Percentiles rank a stretch among this genome's conserved stretches.
phyloP scores from a whole-genome alignment of 441 rosid species.

The Arabidopsis hybrid region DNA sequence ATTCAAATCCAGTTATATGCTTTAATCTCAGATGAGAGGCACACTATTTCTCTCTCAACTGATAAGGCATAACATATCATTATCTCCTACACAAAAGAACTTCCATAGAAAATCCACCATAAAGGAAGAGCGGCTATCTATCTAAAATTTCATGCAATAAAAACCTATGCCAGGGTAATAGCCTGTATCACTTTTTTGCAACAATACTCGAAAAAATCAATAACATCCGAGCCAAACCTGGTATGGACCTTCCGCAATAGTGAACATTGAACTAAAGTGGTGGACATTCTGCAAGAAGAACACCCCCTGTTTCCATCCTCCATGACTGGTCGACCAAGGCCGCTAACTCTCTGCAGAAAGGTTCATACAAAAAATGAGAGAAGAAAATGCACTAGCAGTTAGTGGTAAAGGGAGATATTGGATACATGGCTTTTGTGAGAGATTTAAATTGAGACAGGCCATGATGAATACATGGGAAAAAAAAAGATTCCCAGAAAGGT shows the following conservation, averaged over 20 bases:
- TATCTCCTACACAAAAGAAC: constrained; percentile 15
- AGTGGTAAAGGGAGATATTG: not conserved
- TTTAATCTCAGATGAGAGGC: constrained; percentile 5
- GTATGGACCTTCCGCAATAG: constrained; percentile 26
- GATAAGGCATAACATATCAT: constrained; percentile 6
- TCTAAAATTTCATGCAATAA: not conserved
- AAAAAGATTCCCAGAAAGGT: not conserved
- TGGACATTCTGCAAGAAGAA: constrained; percentile 61
- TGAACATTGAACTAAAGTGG: constrained; percentile 44
- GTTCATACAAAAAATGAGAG: constrained; percentile 16
- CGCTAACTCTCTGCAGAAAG: constrained; percentile 66
- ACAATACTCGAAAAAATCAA: constrained; percentile 2
- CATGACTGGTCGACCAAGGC: constrained; percentile 82
- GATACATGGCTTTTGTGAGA: not conserved
- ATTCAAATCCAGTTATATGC: constrained; percentile 13
- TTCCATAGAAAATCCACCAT: constrained; percentile 17
- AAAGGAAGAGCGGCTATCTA: constrained; percentile 10
- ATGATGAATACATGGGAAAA: not conserved
- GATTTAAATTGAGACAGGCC: not conserved
- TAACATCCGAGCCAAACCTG: constrained; percentile 47
- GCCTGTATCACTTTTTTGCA: constrained; percentile 30
- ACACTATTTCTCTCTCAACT: constrained; percentile 4
- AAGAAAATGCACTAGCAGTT: constrained; percentile 9
- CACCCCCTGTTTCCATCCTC: constrained; percentile 95
- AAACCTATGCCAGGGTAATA: not conserved